Conservation (phyloP, 768 basidiomycete species). For the Suillus plorans region DNA sequence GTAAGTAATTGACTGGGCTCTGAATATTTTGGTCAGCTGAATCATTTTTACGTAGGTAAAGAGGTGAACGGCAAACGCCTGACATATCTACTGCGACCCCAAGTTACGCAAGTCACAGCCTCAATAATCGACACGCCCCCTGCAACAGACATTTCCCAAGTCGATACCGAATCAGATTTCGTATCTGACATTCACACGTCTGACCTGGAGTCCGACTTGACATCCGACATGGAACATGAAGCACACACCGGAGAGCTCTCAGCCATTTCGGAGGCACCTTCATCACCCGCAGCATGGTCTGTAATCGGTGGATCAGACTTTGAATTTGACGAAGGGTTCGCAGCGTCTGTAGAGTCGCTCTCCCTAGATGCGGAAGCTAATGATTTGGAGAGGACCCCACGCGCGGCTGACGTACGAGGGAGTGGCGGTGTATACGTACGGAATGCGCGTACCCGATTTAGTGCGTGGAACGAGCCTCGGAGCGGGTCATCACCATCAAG, state of each 20-base stretch:
- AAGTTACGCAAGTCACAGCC: constrained; percentile 55
- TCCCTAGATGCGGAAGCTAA: constrained; percentile 30
- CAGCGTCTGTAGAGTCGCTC: constrained; percentile 34
- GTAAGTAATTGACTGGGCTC: constrained; percentile 40
- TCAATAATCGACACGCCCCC: constrained; percentile 67
- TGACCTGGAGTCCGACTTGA: constrained; percentile 38
- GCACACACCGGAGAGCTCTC: constrained; percentile 19
- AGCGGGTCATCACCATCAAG: constrained; percentile 56
- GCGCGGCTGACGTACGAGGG: background rate
- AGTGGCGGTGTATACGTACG: constrained; percentile 18
- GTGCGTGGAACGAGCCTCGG: constrained; percentile 31
- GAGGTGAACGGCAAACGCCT: constrained; percentile 55
- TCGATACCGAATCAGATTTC: constrained; percentile 51
- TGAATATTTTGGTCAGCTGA: background rate
- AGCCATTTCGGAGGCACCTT: constrained; percentile 28
- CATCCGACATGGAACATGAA: constrained; percentile 24
- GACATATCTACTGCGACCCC: constrained; percentile 80
- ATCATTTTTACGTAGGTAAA: constrained; percentile 33
- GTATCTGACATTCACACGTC: constrained; percentile 53
- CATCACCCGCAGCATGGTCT: constrained; percentile 38
- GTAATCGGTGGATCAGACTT: constrained; percentile 32
- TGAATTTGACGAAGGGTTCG: constrained; percentile 32
- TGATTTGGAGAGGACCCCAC: constrained; percentile 3
- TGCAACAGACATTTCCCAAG: constrained; percentile 59
- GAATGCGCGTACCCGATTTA: constrained; percentile 28